Conservation (phyloP, 805 yeast genomes). For the Wickerhamomyces canadensis region DNA sequence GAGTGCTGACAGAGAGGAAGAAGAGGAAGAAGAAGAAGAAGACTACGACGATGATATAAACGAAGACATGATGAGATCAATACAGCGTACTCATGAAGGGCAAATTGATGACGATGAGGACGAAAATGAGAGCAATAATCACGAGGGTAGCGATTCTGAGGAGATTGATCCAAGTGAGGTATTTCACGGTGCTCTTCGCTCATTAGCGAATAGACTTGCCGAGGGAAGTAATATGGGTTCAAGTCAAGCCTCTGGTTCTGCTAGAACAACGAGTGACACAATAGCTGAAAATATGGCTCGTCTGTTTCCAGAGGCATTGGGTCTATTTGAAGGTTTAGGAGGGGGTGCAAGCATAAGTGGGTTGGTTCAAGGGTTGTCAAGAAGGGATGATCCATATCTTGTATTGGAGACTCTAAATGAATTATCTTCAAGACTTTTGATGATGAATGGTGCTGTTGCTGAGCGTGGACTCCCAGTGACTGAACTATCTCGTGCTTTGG, state of each 20-base stretch:
- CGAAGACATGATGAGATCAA: constrained; percentile 1
- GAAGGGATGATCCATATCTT: constrained; percentile 48
- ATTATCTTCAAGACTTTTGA: constrained; percentile 54
- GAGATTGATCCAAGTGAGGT: constrained; percentile 15
- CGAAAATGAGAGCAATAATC: no score
- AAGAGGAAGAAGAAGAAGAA: constrained; percentile 24
- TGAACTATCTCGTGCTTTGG: constrained; percentile 47
- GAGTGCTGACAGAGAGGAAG: constrained; percentile 14
- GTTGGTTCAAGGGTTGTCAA: constrained; percentile 15
- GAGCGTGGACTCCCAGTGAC: constrained; percentile 61
- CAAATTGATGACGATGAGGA: constrained; percentile 17
- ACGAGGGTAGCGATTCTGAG: constrained; percentile 15
- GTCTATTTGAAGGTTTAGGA: constrained; percentile 25
- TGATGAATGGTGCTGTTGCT: constrained; percentile 61
- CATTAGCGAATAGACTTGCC: constrained; percentile 18
- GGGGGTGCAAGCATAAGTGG: constrained; percentile 19
- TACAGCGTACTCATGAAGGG: not conserved
- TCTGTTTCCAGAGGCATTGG: constrained; percentile 34
- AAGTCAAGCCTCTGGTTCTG: no score
- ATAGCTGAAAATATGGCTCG: constrained; percentile 26
- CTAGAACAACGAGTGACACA: not conserved
- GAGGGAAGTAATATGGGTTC: not conserved
- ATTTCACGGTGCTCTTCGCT: constrained; percentile 24
- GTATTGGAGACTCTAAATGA: constrained; percentile 62
- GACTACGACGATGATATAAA: no score